A percentile compares a stretch with the other conserved stretches of the same genome.
phyloP scores from a whole-genome alignment of 352 stramenopile species.

The Globisporangium radiosum region DNA sequence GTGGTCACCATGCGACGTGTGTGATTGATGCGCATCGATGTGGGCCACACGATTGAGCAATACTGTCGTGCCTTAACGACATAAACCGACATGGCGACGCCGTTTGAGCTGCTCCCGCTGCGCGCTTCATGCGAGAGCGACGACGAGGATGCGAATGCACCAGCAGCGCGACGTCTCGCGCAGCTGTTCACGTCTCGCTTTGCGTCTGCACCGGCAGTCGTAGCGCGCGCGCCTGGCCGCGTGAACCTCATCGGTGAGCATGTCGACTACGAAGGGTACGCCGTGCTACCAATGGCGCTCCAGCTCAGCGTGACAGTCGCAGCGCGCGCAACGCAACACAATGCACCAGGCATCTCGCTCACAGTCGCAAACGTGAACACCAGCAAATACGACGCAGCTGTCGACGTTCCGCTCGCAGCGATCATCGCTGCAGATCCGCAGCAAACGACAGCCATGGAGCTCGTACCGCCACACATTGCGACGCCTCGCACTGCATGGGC shows the following conservation, averaged over 20 bases:
- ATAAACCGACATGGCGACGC: too few relatives aligned
- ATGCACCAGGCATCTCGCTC: neutral
- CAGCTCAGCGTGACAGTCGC: conserved; percentile 1
- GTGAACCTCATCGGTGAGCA: conserved; percentile 88
- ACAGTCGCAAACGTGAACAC: conserved; percentile 20
- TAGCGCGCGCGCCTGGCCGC: conserved; percentile 58
- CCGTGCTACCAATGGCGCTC: conserved; percentile 80
- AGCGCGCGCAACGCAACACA: too few relatives aligned
- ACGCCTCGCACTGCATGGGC: conserved; percentile 16
- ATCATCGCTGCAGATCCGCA: neutral
- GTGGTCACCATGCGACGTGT: too few relatives aligned
- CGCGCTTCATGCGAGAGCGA: neutral
- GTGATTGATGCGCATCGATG: too few relatives aligned
- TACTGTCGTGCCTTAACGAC: too few relatives aligned
- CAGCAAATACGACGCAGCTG: neutral
- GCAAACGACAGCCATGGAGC: too few relatives aligned
- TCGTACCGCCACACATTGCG: too few relatives aligned
- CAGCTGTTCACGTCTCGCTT: conserved; percentile 26
- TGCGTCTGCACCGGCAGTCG: conserved; percentile 16
- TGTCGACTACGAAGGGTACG: conserved; percentile 85
- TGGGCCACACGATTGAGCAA: too few relatives aligned
- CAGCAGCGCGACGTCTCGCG: conserved; percentile 4
- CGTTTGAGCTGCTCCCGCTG: conserved; percentile 2
- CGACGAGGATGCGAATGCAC: neutral
- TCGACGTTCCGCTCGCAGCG: conserved; percentile 3